Percentiles rank a stretch among this genome's conserved stretches.
Evolutionary conservation across 208 protist genomes (phyloP).

Genomic region (Giardia duodenalis): DNA sequence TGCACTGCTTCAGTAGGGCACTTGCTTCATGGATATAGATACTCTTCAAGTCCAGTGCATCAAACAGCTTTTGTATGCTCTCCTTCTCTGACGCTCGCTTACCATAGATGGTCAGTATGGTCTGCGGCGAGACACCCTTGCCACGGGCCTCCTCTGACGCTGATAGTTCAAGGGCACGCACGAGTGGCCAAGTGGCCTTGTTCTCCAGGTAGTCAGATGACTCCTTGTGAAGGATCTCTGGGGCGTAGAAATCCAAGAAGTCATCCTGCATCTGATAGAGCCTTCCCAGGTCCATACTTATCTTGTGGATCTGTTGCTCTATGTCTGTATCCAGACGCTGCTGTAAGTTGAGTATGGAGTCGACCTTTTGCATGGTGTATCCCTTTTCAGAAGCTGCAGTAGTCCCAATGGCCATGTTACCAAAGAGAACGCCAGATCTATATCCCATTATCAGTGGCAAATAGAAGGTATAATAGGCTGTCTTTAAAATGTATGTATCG

Average conservation of each 20-base stretch:
- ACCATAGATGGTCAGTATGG: too few relatives aligned
- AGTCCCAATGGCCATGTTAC: not conserved
- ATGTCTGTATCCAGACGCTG: not conserved
- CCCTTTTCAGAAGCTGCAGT: too few relatives aligned
- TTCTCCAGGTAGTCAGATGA: not conserved
- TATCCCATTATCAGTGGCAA: not conserved
- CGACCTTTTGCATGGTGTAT: not conserved
- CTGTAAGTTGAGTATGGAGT: not conserved
- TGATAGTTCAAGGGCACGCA: not conserved
- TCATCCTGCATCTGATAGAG: not conserved
- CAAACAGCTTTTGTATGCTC: not conserved
- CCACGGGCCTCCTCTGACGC: not conserved
- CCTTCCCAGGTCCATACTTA: not conserved
- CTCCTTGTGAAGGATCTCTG: not conserved
- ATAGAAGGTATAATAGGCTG: not conserved
- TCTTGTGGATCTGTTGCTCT: not conserved
- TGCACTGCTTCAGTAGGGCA: not conserved
- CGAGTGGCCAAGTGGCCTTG: not conserved
- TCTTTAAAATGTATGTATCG: not conserved
- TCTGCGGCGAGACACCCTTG: too few relatives aligned
- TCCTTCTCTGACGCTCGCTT: not conserved
- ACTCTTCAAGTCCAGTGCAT: not conserved
- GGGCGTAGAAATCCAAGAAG: not conserved
- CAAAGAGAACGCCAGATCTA: not conserved
- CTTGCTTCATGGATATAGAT: not conserved